These are phyloP conservation scores for Colletotrichum gigasporum DNA, from an alignment of 2,329 filamentous ascomycete genomes.

Conservation along the genomic window DNA sequence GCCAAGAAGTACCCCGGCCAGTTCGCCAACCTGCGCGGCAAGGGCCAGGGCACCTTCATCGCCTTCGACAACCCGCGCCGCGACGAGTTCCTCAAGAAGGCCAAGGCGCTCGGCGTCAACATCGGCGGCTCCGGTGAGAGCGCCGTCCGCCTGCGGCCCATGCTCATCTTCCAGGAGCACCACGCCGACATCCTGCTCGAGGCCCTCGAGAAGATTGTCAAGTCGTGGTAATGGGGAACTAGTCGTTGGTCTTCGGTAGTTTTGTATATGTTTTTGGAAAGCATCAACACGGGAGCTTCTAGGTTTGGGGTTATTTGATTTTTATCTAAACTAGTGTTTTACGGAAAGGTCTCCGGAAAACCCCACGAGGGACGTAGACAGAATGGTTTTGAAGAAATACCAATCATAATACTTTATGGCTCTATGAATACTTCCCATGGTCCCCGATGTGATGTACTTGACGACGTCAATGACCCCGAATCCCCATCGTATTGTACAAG, in stretches of 20 bases:
- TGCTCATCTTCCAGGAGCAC: constrained; percentile 92
- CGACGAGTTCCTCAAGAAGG: constrained; percentile 81
- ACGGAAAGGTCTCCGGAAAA: neutral
- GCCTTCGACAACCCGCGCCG: constrained; percentile 87
- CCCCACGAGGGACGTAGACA: neutral
- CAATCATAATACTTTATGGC: constrained; percentile 4
- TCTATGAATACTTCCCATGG: neutral
- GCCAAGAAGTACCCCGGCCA: constrained; percentile 77
- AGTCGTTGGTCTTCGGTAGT: neutral
- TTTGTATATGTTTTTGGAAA: neutral
- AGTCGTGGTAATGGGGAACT: constrained; percentile 40
- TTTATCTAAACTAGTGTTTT: constrained; percentile 12
- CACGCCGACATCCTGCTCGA: constrained; percentile 89
- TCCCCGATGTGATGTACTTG: too few relatives aligned
- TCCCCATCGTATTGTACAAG: constrained; percentile 7
- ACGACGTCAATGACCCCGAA: too few relatives aligned
- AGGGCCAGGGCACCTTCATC: constrained; percentile 91
- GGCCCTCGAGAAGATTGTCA: constrained; percentile 78
- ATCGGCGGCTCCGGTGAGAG: constrained; percentile 82
- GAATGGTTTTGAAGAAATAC: neutral
- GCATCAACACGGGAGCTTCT: neutral
- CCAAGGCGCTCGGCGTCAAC: constrained; percentile 85
- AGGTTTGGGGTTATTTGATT: neutral
- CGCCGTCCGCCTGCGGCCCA: constrained; percentile 84
- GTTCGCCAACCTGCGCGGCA: constrained; percentile 85